phyloP scores from a whole-genome alignment of 78 protist species.

The Dictyostelium discoideum region dicty_2.7 NC_007088.5:6633501-6634000 shows the following conservation, averaged over 20 bases:
- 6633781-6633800: neutral
- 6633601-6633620: no score
- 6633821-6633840: neutral
- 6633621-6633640: no score
- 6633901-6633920: neutral
- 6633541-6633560: neutral
- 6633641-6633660: neutral
- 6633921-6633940: neutral
- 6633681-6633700: neutral
- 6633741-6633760: neutral
- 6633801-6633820: neutral
- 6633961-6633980: slow-evolving; percentile 13
- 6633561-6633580: no score
- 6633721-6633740: neutral
- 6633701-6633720: neutral
- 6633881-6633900: neutral
- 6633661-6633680: neutral
- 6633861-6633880: neutral
- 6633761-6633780: neutral
- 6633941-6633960: slow-evolving; percentile 13
- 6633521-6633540: neutral
- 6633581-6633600: no score
- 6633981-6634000: slow-evolving; percentile 3
- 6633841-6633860: neutral
- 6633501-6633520: neutral